Conservation (phyloP, 257 asterid species). For the Gentiana macrophylla region DNA sequence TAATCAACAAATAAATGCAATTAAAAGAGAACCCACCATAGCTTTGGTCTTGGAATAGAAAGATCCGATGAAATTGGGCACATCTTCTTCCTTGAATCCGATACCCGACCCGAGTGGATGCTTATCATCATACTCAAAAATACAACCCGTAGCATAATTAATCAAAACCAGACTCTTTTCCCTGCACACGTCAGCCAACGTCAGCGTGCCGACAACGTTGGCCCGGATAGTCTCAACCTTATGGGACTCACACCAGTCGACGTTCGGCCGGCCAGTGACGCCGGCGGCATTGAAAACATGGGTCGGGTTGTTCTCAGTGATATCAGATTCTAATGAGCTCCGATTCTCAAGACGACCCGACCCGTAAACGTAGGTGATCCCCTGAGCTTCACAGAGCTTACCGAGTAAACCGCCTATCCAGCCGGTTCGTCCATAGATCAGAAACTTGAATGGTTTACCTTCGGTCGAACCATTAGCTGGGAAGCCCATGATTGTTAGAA, state of each 20-base stretch:
- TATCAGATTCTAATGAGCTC: slow-evolving; percentile 41
- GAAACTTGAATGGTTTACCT: slow-evolving; percentile 42
- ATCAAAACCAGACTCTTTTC: slow-evolving; percentile 50
- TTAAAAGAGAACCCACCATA: slow-evolving; percentile 35
- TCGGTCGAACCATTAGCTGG: slow-evolving; percentile 47
- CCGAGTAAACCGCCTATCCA: slow-evolving; percentile 87
- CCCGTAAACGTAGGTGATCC: slow-evolving; percentile 47
- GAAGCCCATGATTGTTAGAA: slow-evolving; percentile 40
- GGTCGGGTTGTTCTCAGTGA: slow-evolving; percentile 40
- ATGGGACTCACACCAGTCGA: slow-evolving; percentile 88
- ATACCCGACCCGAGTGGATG: slow-evolving; percentile 62
- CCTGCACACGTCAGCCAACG: slow-evolving; percentile 75
- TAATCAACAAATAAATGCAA: background rate
- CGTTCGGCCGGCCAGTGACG: slow-evolving; percentile 80
- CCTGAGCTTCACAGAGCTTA: slow-evolving; percentile 65
- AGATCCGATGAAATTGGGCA: slow-evolving; percentile 73
- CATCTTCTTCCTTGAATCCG: slow-evolving; percentile 87
- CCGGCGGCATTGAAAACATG: slow-evolving; percentile 93
- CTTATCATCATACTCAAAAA: slow-evolving; percentile 57
- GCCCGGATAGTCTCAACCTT: slow-evolving; percentile 82
- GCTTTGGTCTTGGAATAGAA: slow-evolving; percentile 89
- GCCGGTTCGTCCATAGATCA: slow-evolving; percentile 78
- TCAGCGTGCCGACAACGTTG: slow-evolving; percentile 71
- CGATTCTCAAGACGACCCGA: slow-evolving; percentile 71
- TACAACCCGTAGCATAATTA: slow-evolving; percentile 80